Evolutionary conservation across 2,329 filamentous ascomycete genomes (phyloP).

Genomic region (Nemania sp.): DNA sequence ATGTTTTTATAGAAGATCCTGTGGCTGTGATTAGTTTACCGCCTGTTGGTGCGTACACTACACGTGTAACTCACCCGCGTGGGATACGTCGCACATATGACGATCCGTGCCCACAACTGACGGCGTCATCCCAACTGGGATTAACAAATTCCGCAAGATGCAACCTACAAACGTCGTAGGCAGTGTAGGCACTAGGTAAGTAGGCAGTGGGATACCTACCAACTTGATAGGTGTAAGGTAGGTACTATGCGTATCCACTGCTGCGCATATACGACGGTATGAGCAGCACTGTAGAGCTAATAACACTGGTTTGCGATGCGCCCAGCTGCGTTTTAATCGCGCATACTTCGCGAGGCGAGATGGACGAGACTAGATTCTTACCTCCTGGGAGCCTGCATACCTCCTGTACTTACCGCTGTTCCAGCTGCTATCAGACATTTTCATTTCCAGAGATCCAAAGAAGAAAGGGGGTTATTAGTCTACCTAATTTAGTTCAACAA

Average conservation of each 20-base stretch:
- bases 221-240: neutral
- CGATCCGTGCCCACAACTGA: too few relatives aligned
- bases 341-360: slow-evolving; percentile 17
- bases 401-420: too few relatives aligned
- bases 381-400: too few relatives aligned
- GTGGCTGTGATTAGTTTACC: slow-evolving; percentile 5
- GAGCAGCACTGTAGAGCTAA: neutral
- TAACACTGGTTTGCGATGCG: slow-evolving; percentile 6
- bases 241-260: slow-evolving; percentile 5
- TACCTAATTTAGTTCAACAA: too few relatives aligned
- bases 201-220: too few relatives aligned
- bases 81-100: slow-evolving; percentile 11
- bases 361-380: neutral
- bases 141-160: too few relatives aligned
- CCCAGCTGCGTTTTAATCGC: slow-evolving; percentile 27
- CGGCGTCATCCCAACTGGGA: too few relatives aligned
- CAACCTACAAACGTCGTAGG: too few relatives aligned
- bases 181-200: too few relatives aligned
- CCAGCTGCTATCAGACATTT: neutral
- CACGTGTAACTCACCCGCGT: slow-evolving; percentile 19
- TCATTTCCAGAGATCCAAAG: neutral
- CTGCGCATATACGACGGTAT: slow-evolving; percentile 8
- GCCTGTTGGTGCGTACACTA: slow-evolving; percentile 7
- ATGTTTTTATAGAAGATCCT: neutral
- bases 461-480: neutral